Base-by-base conservation (phyloP, 306 rosid species). In the Casuarina equisetifolia region DNA sequence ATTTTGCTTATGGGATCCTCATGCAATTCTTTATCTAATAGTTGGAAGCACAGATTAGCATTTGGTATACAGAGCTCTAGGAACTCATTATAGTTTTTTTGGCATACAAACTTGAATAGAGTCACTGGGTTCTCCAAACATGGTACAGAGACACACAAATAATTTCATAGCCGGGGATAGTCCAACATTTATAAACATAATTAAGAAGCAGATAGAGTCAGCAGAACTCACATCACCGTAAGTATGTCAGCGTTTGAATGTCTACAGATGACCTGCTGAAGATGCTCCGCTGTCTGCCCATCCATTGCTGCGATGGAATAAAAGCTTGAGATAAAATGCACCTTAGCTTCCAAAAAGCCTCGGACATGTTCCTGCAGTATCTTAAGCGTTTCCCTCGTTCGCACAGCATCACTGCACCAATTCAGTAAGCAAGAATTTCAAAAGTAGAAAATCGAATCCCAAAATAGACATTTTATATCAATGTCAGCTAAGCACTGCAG, bases 231-330 rank as follows among this genome's bases (percentile, higher is more conserved):
- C 97, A 94, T 94, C 79, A 92, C 74, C 3, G 97, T 94, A 75
- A 87, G 74, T 69, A 92, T 87, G 78, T 92, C 97, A 82, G 92
- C 91, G 84, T 81, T 86, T 69, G 98, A 85, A 84, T 89, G 89
- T 82, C 46, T 86, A 84, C 93, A 86, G 79, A 95, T 89, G 82
- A 85, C 79, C 69, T 84, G 88, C 68, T 89, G 98, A 78, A 95
- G 94, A 83, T 95, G 98, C 84, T 89, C 95, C 7, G 98, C 98
- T 3, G 98, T 95, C 85, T 95, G 98, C n/a, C 98, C 98, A 79
- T 95, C 98, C 98, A 95, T 95, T 69, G 93, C 98, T 2, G 98
- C 97, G 78, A 95, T 87, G 10, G 97, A 92, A 87, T 95, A 95
- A 82, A 95, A 95, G 87, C 98, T 95, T 57, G 98, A 87, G 81